Conservation (phyloP, 371 early-diverging fungal species). For the Gilbertella persicaria region DNA sequence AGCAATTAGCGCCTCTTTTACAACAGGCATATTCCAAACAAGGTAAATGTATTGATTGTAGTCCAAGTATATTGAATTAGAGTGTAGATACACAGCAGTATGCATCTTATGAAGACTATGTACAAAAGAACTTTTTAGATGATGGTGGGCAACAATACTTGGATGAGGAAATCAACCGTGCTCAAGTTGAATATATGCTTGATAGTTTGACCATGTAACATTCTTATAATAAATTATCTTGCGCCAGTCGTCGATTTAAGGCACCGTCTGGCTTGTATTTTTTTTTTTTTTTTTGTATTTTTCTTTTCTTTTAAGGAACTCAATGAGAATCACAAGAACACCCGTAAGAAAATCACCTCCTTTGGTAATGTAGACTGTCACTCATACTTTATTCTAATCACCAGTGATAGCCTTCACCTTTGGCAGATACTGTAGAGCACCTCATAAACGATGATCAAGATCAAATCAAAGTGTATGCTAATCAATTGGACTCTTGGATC, state of each 20-base stretch:
- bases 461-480: slow-evolving; percentile 53
- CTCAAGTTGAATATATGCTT: slow-evolving; percentile 36
- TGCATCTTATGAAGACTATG: slow-evolving; percentile 37
- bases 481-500: slow-evolving; percentile 64
- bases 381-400: not conserved
- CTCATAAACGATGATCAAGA: slow-evolving; percentile 57
- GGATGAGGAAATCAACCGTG: slow-evolving; percentile 37
- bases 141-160: slow-evolving; percentile 34
- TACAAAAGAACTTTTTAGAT: slow-evolving; percentile 38
- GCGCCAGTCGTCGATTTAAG: no score
- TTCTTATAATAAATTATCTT: no score
- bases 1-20: slow-evolving; percentile 19
- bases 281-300: no score
- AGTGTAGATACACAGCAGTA: slow-evolving; percentile 21
- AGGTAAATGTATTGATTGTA: slow-evolving; percentile 7
- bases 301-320: no score
- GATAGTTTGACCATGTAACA: slow-evolving; percentile 31
- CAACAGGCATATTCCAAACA: slow-evolving; percentile 11
- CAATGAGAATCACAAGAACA: slow-evolving; percentile 9
- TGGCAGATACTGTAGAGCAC: slow-evolving; percentile 51
- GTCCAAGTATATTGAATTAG: not conserved
- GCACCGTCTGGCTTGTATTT: no score
- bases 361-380: not conserved
- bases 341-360: slow-evolving; percentile 3
- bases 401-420: slow-evolving; percentile 52